Evolutionary conservation across 2,329 filamentous ascomycete genomes (phyloP).

Genomic region (Botryotinia globosa): DNA sequence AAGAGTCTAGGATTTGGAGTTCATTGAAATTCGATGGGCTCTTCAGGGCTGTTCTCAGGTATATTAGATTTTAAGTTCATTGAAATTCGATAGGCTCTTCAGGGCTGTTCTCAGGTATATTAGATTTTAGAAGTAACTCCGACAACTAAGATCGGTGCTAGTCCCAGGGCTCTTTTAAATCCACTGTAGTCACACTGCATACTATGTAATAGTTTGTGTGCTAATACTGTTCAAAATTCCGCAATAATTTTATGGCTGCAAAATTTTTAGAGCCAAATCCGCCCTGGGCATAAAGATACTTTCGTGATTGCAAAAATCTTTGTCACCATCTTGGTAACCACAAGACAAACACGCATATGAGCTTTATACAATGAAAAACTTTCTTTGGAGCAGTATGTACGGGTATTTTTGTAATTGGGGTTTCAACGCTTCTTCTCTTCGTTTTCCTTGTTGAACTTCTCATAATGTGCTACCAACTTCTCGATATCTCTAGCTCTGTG

Average conservation of each 20-base stretch:
- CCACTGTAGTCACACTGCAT: neutral
- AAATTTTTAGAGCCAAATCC: neutral
- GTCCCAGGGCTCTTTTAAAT: neutral
- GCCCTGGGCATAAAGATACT: neutral
- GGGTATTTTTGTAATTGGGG: slow-evolving; percentile 22
- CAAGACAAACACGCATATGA: neutral
- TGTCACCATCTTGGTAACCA: slow-evolving; percentile 16
- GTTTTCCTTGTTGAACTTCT: slow-evolving; percentile 53
- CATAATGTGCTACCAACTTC: slow-evolving; percentile 60
- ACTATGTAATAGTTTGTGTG: neutral
- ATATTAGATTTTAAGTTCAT: slow-evolving; percentile 3
- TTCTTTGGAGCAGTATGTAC: slow-evolving; percentile 21
- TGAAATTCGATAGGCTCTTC: neutral
- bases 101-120: slow-evolving; percentile 7
- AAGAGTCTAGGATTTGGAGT: slow-evolving; percentile 14
- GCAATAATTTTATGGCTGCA: neutral
- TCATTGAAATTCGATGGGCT: neutral
- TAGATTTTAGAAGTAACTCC: neutral
- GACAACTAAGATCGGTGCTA: neutral
- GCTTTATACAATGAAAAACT: slow-evolving; percentile 12
- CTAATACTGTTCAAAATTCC: neutral
- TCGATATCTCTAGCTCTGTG: slow-evolving; percentile 56
- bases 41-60: neutral
- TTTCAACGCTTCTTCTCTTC: slow-evolving; percentile 49
- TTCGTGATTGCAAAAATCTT: neutral